Percentiles rank a stretch among this genome's conserved stretches.
These are phyloP conservation scores for Sarocladium kiliense DNA, from an alignment of 2,329 filamentous ascomycete species.

Conservation along the genomic window DNA sequence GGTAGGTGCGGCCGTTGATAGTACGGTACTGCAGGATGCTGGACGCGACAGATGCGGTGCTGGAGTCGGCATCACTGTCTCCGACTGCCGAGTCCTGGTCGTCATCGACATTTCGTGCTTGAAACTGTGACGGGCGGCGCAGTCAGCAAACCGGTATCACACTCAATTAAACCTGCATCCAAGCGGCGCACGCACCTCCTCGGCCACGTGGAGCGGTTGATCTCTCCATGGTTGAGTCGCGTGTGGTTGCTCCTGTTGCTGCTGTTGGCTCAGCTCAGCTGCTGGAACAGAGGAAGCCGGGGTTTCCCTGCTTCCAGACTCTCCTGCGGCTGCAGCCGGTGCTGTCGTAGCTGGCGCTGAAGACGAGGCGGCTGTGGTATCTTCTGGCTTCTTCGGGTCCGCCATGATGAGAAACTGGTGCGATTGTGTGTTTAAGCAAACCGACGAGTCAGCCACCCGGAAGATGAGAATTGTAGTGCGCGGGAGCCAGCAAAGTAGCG, in stretches of 20 bases:
- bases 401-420: not conserved
- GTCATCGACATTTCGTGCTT: not conserved
- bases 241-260: too few species aligned
- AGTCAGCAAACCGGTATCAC: not conserved
- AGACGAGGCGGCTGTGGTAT: not conserved
- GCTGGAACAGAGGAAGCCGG: not conserved
- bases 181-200: not conserved
- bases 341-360: not conserved
- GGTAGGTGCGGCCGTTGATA: conserved; percentile 24
- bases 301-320: not conserved
- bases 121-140: not conserved
- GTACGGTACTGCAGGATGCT: conserved; percentile 23
- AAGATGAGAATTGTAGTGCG: not conserved
- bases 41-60: conserved; percentile 22
- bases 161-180: too few species aligned
- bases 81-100: conserved; percentile 1
- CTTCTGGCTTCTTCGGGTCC: not conserved
- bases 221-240: not conserved
- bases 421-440: not conserved
- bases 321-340: not conserved
- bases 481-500: conserved; percentile 4
- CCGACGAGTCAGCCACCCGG: too few species aligned
- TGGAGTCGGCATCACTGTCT: not conserved
- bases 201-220: not conserved
- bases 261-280: not conserved